Conservation (phyloP, 768 basidiomycete species). For the Kwoniella bestiolae region DNA sequence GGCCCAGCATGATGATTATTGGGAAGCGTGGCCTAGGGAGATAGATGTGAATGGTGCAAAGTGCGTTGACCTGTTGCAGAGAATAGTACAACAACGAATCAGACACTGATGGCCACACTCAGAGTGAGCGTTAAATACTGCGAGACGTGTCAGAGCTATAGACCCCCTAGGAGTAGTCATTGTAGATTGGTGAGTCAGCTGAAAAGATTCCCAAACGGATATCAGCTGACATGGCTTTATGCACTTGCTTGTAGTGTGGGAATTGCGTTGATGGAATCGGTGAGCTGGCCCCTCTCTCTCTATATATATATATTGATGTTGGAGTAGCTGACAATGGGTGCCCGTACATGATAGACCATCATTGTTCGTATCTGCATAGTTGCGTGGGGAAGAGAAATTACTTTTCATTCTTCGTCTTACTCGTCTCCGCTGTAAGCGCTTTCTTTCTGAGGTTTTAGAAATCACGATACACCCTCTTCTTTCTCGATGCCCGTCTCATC, state of each 20-base stretch:
- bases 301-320: background rate
- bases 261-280: constrained; percentile 97
- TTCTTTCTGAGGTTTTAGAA: background rate
- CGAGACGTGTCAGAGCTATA: constrained; percentile 86
- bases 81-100: constrained; percentile 66
- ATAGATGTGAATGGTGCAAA: constrained; percentile 75
- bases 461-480: background rate
- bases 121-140: constrained; percentile 94
- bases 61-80: constrained; percentile 64
- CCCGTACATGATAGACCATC: constrained; percentile 50
- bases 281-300: constrained; percentile 79
- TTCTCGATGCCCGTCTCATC: too few relatives aligned
- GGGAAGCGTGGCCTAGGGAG: constrained; percentile 69
- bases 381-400: constrained; percentile 96
- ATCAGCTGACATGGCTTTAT: constrained; percentile 9
- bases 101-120: constrained; percentile 4
- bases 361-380: constrained; percentile 72
- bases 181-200: constrained; percentile 77
- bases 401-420: constrained; percentile 83
- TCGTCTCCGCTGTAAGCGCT: constrained; percentile 72
- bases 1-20: constrained; percentile 63
- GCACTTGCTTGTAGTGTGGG: constrained; percentile 71
- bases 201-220: background rate
- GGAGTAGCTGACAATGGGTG: background rate
- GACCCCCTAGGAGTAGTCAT: constrained; percentile 91